These are phyloP conservation scores for Mucuna pruriens DNA, from an alignment of 306 rosid species.

Conservation along the genomic window DNA sequence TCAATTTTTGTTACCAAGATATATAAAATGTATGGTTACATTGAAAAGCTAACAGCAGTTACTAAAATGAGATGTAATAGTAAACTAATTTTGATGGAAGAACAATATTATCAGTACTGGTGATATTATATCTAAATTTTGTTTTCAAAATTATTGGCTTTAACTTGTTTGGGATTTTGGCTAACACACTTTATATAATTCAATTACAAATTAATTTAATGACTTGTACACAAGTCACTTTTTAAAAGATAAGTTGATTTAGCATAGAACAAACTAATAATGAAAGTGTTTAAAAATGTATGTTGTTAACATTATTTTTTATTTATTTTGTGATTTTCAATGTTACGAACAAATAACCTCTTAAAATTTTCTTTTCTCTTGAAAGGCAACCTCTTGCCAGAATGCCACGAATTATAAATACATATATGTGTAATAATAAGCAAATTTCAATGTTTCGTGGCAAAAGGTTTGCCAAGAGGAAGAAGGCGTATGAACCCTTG, in stretches of 20 bases:
- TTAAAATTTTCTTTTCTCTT: too few relatives aligned
- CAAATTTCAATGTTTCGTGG: background rate
- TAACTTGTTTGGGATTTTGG: background rate
- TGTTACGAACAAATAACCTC: too few relatives aligned
- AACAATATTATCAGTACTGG: background rate
- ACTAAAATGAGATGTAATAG: background rate
- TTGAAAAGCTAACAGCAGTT: background rate
- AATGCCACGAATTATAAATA: background rate
- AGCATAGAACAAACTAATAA: background rate
- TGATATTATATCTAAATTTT: background rate
- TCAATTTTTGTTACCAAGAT: background rate
- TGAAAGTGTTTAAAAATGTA: background rate
- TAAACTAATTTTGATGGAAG: background rate
- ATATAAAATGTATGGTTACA: background rate
- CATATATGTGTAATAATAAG: background rate
- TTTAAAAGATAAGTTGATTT: background rate
- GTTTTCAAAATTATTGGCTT: background rate
- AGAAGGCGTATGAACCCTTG: background rate
- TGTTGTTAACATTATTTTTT: background rate
- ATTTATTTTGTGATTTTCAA: background rate
- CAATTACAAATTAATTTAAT: background rate
- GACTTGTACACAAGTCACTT: background rate
- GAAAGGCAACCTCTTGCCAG: too few relatives aligned
- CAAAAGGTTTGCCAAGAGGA: background rate
- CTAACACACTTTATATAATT: background rate